Conservation (phyloP, 306 rosid species). For the Prunus mume region DNA sequence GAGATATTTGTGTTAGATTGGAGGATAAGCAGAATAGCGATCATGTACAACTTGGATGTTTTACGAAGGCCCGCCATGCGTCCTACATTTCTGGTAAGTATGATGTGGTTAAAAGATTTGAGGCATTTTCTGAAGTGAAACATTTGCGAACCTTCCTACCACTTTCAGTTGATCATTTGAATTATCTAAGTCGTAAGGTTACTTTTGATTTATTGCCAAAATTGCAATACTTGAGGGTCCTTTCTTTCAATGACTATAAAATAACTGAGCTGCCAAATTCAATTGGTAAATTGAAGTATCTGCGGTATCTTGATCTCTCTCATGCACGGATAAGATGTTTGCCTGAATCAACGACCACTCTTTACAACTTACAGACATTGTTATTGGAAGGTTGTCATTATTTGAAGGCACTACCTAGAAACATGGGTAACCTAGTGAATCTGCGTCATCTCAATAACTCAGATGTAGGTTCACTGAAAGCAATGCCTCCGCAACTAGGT, state of each 20-base stretch:
- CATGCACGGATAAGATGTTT: rapidly evolving
- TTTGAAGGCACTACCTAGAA: rapidly evolving
- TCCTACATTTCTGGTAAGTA: rapidly evolving
- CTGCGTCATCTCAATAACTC: neutral
- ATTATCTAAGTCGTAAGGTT: neutral
- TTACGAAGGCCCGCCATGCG: slow-evolving; percentile 8
- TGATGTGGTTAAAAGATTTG: neutral
- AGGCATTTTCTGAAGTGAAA: neutral
- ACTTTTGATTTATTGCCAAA: neutral
- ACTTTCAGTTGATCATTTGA: neutral
- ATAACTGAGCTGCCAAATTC: slow-evolving; percentile 3
- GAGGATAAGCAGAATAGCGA: neutral
- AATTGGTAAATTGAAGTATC: slow-evolving; percentile 15
- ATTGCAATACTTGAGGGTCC: slow-evolving; percentile 19
- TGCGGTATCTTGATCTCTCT: neutral
- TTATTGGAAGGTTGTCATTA: rapidly evolving
- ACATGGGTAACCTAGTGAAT: too few relatives aligned
- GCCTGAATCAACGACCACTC: too few relatives aligned
- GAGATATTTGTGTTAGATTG: neutral
- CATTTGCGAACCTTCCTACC: neutral
- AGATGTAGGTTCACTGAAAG: rapidly evolving
- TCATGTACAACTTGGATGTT: neutral
- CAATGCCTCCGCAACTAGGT: neutral
- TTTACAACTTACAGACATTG: too few relatives aligned
- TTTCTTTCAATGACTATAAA: neutral